Conservation (phyloP, 148 eudicot genomes). For the Pharnaceum exiguum region DNA sequence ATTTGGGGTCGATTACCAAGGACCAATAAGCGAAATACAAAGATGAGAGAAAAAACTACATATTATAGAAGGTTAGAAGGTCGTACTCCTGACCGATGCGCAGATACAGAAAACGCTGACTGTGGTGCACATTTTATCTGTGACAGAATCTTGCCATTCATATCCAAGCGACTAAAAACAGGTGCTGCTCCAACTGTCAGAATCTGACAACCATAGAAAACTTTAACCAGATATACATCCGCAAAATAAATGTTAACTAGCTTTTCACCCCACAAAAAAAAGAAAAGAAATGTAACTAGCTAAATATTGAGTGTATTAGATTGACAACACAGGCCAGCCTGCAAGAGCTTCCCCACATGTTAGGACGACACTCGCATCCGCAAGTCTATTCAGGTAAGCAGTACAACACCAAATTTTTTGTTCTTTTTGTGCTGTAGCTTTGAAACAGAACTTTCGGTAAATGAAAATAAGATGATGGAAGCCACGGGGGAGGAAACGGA, state of each 20-base stretch:
- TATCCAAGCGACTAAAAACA: slow-evolving; percentile 68
- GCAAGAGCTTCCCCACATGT: background rate
- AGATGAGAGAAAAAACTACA: background rate
- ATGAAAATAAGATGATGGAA: too few relatives aligned
- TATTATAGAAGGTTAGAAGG: slow-evolving; percentile 5
- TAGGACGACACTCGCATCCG: background rate
- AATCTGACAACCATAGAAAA: slow-evolving; percentile 42
- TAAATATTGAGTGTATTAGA: background rate
- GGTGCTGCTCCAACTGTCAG: slow-evolving; percentile 93
- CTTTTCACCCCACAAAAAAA: background rate
- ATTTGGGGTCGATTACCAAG: too few relatives aligned
- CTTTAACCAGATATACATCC: background rate
- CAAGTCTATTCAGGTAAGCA: background rate
- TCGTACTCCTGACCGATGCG: slow-evolving; percentile 80
- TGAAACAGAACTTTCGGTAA: too few relatives aligned
- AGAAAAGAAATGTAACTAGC: background rate
- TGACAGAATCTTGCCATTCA: slow-evolving; percentile 74
- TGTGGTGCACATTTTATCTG: slow-evolving; percentile 85
- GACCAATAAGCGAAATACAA: too few relatives aligned
- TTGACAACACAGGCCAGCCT: background rate
- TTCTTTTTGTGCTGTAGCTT: too few relatives aligned
- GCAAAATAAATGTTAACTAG: too few relatives aligned
- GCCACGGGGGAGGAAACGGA: too few relatives aligned
- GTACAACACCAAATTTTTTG: too few relatives aligned
- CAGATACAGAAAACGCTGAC: slow-evolving; percentile 75